These are phyloP conservation scores for Blepharisma japonicum DNA, from an alignment of 73 alveolate species.

Conservation along the genomic window DNA sequence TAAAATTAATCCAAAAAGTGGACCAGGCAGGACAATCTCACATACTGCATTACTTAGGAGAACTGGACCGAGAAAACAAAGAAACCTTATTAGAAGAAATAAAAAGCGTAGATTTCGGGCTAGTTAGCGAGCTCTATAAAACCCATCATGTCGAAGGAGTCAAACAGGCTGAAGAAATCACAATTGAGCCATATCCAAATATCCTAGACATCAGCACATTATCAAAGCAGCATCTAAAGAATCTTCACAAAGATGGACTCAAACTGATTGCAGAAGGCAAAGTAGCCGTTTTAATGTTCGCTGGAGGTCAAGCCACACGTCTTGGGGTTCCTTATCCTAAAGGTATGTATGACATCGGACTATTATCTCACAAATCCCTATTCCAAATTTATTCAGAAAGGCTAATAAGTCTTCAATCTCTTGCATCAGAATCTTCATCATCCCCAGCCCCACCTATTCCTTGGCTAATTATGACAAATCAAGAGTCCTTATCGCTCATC, in stretches of 20 bases:
- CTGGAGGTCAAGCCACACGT: constrained; percentile 96
- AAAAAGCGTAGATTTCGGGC: too few relatives aligned
- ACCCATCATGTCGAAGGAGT: too few relatives aligned
- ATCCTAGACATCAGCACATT: too few relatives aligned
- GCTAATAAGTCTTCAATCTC: constrained; percentile 26
- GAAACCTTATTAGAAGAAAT: too few relatives aligned
- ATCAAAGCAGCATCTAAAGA: too few relatives aligned
- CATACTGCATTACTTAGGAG: too few relatives aligned
- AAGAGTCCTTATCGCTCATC: constrained; percentile 50
- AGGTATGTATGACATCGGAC: constrained; percentile 86
- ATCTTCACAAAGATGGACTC: constrained; percentile 14
- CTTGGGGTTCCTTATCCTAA: constrained; percentile 84
- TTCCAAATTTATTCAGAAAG: constrained; percentile 61
- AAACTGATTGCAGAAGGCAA: constrained; percentile 11
- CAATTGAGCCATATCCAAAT: too few relatives aligned
- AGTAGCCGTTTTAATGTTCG: constrained; percentile 50
- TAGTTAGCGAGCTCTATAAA: too few relatives aligned
- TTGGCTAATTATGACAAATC: constrained; percentile 69
- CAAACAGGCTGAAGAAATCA: too few relatives aligned
- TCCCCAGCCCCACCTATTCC: constrained; percentile 33
- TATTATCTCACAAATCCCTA: constrained; percentile 79
- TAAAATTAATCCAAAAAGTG: too few relatives aligned
- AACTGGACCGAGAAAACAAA: too few relatives aligned
- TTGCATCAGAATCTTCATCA: constrained; percentile 14
- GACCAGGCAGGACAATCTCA: too few relatives aligned